Conservation (phyloP, 352 stramenopile species). For the Halophytophthora batemanensis region DNA sequence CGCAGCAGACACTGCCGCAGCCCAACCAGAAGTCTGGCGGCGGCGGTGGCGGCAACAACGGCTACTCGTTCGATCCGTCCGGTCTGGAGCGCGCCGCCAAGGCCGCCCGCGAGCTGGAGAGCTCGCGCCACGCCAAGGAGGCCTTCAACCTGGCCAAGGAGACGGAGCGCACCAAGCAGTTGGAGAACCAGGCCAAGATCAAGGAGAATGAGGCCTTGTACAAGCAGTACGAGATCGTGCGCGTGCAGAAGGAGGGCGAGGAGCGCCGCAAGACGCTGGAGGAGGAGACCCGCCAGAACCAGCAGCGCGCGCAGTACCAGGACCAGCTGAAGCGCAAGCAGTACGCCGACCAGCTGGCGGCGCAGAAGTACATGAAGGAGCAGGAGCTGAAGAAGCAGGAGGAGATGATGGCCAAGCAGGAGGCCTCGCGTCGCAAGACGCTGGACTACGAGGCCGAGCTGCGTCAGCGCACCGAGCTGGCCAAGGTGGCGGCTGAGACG, state of each 20-base stretch:
- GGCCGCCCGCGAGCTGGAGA: constrained; percentile 96
- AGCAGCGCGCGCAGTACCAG: constrained; percentile 95
- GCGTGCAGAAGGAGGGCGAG: constrained; percentile 95
- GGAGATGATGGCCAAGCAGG: constrained; percentile 95
- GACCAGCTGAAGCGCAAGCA: constrained; percentile 99
- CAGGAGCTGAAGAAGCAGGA: constrained; percentile 98
- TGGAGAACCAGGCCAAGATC: constrained; percentile 90
- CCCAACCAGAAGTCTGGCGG: constrained; percentile 23
- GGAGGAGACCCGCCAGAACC: constrained; percentile 96
- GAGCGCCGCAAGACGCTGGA: constrained; percentile 97
- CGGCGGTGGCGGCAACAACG: constrained; percentile 23
- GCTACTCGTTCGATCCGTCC: constrained; percentile 94
- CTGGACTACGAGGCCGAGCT: constrained; percentile 97
- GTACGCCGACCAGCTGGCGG: constrained; percentile 96
- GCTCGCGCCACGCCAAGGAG: constrained; percentile 89
- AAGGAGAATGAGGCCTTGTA: constrained; percentile 91
- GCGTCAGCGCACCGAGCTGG: constrained; percentile 93
- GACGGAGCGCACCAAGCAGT: constrained; percentile 94
- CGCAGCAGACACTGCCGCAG: constrained; percentile 36
- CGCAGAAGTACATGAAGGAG: constrained; percentile 95
- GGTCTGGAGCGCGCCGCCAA: constrained; percentile 97
- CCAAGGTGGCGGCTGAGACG: constrained; percentile 95
- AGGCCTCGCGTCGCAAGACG: constrained; percentile 96
- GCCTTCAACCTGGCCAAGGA: constrained; percentile 96
- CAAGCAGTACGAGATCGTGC: constrained; percentile 93